These are phyloP conservation scores for Backusella morwellensis DNA, from an alignment of 192 early-diverging fungal genomes.

Conservation along the genomic window DNA sequence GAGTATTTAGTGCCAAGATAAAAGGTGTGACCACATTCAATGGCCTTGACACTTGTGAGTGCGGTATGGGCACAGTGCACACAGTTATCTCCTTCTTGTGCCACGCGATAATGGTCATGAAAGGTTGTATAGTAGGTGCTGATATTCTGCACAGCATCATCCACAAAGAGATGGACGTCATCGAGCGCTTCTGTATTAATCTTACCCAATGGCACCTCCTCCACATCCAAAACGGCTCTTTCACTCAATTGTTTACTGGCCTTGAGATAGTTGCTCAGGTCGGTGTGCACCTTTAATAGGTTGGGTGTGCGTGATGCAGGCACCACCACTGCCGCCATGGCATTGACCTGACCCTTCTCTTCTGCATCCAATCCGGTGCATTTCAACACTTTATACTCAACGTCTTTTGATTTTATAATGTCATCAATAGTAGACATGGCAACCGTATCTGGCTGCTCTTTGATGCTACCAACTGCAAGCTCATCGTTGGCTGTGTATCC, in stretches of 20 bases:
- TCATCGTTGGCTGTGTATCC: slow-evolving; percentile 88
- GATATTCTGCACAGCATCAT: slow-evolving; percentile 15
- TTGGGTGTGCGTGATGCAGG: slow-evolving; percentile 8
- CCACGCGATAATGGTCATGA: slow-evolving; percentile 45
- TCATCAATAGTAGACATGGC: background rate
- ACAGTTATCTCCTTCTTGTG: slow-evolving; percentile 49
- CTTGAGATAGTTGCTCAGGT: slow-evolving; percentile 3
- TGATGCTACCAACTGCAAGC: slow-evolving; percentile 49
- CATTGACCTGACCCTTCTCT: background rate
- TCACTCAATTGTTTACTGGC: background rate
- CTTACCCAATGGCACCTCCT: background rate
- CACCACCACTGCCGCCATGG: background rate
- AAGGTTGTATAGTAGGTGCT: background rate
- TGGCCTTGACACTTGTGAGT: slow-evolving; percentile 49
- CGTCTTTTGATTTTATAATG: background rate
- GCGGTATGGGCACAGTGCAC: slow-evolving; percentile 27
- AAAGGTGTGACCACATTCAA: slow-evolving; percentile 90
- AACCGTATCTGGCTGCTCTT: background rate
- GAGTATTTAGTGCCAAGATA: slow-evolving; percentile 91
- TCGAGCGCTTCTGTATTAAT: background rate
- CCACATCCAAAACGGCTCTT: background rate
- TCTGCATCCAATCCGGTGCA: background rate
- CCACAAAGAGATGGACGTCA: slow-evolving; percentile 14
- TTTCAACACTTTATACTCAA: background rate
- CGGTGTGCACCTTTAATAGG: slow-evolving; percentile 17